phyloP scores from a whole-genome alignment of 2,329 filamentous ascomycete species.

The Sclerotinia glacialis region DNA sequence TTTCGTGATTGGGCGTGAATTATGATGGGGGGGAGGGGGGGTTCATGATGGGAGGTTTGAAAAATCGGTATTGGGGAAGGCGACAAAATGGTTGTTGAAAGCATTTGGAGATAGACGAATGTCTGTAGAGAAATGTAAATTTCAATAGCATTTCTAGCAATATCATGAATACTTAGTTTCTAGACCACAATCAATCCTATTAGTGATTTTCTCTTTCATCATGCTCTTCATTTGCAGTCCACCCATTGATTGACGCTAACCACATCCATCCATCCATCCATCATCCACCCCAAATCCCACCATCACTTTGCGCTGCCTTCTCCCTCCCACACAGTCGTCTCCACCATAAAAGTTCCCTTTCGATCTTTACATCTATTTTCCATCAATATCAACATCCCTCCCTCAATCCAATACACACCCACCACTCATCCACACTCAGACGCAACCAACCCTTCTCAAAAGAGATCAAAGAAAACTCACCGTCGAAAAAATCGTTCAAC shows the following conservation, averaged over 20 bases:
- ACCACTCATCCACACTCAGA: conserved; percentile 13
- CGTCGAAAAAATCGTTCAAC: conserved; percentile 59
- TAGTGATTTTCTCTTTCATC: background rate
- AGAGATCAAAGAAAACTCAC: conserved; percentile 43
- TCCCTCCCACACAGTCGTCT: conserved; percentile 62
- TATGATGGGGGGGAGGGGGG: too few relatives aligned
- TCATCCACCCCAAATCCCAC: background rate
- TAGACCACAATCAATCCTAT: background rate
- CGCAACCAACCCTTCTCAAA: background rate
- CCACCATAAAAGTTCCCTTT: conserved; percentile 57
- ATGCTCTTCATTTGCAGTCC: background rate
- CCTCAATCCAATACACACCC: background rate
- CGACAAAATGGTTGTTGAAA: background rate
- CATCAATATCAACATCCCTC: conserved; percentile 20
- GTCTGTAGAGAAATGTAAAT: background rate
- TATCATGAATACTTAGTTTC: background rate
- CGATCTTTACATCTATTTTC: conserved; percentile 54
- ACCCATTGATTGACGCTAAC: conserved; percentile 1
- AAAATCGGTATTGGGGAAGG: background rate
- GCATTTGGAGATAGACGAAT: background rate
- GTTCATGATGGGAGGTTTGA: background rate
- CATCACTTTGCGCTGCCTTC: conserved; percentile 18
- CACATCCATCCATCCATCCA: conserved; percentile 1
- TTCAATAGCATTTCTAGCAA: background rate
- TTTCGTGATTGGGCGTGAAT: background rate